Evolutionary conservation across 2,329 filamentous ascomycete genomes (phyloP).

Genomic region (Purpureocillium takamizusanense): DNA sequence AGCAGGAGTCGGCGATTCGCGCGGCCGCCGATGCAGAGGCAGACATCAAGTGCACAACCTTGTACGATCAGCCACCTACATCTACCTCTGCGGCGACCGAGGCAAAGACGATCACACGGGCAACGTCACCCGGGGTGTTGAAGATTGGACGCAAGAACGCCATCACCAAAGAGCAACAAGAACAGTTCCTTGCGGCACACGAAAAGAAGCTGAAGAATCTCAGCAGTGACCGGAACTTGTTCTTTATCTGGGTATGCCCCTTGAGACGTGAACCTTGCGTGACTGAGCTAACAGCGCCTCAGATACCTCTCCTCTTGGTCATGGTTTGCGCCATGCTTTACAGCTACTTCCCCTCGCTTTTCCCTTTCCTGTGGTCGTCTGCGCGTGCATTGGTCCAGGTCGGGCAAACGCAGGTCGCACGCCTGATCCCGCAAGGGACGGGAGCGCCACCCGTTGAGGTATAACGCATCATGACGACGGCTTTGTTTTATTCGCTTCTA

Average conservation of each 20-base stretch:
- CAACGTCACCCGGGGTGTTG: conserved; percentile 35
- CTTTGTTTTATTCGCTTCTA: conserved; percentile 8
- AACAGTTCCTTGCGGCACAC: conserved; percentile 51
- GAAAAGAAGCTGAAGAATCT: conserved; percentile 55
- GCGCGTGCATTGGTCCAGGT: conserved; percentile 20
- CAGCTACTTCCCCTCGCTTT: conserved; percentile 40
- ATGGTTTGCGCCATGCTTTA: conserved; percentile 41
- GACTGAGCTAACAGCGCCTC: conserved; percentile 14
- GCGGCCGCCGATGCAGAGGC: conserved; percentile 51
- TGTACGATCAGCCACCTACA: conserved; percentile 36
- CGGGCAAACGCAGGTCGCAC: conserved; percentile 11
- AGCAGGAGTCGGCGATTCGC: conserved; percentile 47
- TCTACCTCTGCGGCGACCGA: conserved; percentile 15
- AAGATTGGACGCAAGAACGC: conserved; percentile 54
- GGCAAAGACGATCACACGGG: conserved; percentile 21
- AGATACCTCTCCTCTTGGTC: conserved; percentile 41
- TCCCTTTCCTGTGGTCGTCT: conserved; percentile 24
- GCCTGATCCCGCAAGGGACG: conserved; percentile 14
- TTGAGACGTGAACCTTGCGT: not conserved
- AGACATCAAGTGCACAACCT: conserved; percentile 44
- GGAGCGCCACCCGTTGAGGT: conserved; percentile 15
- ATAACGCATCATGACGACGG: conserved; percentile 12
- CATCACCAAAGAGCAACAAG: conserved; percentile 57
- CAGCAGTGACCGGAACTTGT: conserved; percentile 55
- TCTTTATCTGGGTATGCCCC: conserved; percentile 56